A percentile compares a stretch with the other conserved stretches of the same genome.
phyloP scores from a whole-genome alignment of 768 basidiomycete genomes.

The Lepiota brunneoincarnata region DNA sequence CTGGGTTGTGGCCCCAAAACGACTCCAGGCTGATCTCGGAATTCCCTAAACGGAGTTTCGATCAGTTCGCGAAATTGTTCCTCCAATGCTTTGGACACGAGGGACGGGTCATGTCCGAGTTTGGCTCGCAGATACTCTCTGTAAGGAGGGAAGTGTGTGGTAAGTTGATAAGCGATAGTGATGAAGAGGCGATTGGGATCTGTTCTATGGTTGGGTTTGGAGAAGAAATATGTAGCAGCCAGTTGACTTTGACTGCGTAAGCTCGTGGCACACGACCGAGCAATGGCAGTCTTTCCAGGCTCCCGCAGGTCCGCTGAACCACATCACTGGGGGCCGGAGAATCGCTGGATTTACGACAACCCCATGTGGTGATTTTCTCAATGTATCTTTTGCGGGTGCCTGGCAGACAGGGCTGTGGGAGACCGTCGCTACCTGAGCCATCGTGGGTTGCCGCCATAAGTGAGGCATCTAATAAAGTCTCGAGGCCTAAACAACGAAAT shows the following conservation, averaged over 20 bases:
- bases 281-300: constrained; percentile 24
- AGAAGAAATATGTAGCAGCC: constrained; percentile 34
- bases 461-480: not conserved
- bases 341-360: too few species aligned
- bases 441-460: not conserved
- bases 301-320: constrained; percentile 22
- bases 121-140: not conserved
- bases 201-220: constrained; percentile 20
- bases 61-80: constrained; percentile 17
- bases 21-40: not conserved
- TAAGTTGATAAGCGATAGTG: constrained; percentile 28
- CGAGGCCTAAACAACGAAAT: too few species aligned
- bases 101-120: constrained; percentile 12
- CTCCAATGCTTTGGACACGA: constrained; percentile 14
- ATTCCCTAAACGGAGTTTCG: constrained; percentile 8
- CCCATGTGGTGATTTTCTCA: not conserved
- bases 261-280: constrained; percentile 20
- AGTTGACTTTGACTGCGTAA: constrained; percentile 14
- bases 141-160: not conserved
- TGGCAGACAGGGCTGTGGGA: not conserved
- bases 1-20: not conserved
- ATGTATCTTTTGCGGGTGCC: not conserved
- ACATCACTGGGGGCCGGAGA: constrained; percentile 1
- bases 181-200: constrained; percentile 23
- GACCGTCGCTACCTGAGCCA: not conserved